These are phyloP conservation scores for Plectosphaerella sp. DNA, from an alignment of 2,329 filamentous ascomycete species.

Conservation along the genomic window DNA sequence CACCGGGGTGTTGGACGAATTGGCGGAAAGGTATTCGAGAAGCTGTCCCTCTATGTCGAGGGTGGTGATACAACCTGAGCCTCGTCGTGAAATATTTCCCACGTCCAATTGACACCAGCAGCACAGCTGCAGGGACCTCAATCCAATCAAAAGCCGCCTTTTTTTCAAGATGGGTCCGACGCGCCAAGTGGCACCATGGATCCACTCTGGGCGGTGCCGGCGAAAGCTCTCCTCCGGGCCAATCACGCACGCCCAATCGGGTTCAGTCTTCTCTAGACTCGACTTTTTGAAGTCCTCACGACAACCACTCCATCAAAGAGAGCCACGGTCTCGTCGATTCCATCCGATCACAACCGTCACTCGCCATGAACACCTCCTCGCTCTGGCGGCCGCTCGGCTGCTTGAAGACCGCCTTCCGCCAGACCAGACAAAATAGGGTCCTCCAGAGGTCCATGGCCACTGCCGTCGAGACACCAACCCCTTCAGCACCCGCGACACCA, in stretches of 20 bases:
- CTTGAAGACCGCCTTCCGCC: slow-evolving; percentile 61
- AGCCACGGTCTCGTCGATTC: slow-evolving; percentile 1
- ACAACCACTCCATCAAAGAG: neutral
- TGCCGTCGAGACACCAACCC: slow-evolving; percentile 16
- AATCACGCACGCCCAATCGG: slow-evolving; percentile 25
- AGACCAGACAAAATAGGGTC: slow-evolving; percentile 45
- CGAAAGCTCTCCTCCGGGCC: slow-evolving; percentile 19
- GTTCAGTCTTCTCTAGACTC: slow-evolving; percentile 6
- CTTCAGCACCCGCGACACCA: slow-evolving; percentile 15
- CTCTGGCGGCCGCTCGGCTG: slow-evolving; percentile 65
- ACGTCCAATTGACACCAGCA: too few species aligned
- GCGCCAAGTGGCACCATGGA: too few species aligned
- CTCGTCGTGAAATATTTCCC: too few species aligned
- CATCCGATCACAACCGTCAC: slow-evolving; percentile 1
- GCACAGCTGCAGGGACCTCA: too few species aligned
- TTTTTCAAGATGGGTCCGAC: too few species aligned
- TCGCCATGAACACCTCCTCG: slow-evolving; percentile 56
- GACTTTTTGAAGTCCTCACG: slow-evolving; percentile 9
- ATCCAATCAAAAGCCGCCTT: too few species aligned
- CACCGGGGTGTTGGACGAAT: too few species aligned
- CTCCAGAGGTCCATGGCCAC: slow-evolving; percentile 45
- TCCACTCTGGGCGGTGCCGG: neutral
- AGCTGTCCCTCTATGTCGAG: too few species aligned
- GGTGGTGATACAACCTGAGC: too few species aligned
- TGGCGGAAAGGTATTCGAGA: too few species aligned